Conservation (phyloP, 805 yeast species). For the Pichia thaimueangensis region DNA sequence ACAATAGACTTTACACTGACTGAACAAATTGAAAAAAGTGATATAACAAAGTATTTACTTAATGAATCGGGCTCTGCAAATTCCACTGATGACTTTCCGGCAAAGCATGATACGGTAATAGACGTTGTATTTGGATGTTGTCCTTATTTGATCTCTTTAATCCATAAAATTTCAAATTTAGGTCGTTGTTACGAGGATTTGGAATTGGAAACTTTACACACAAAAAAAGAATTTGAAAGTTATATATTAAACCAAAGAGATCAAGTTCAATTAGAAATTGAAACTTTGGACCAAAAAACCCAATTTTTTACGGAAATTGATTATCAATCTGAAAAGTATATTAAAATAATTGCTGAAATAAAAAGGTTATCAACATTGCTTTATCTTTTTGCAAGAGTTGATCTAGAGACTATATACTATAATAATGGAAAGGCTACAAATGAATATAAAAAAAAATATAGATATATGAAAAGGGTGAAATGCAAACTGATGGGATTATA, state of each 20-base stretch:
- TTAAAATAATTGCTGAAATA: constrained; percentile 33
- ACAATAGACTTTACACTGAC: neutral
- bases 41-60: neutral
- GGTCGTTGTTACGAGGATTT: constrained; percentile 34
- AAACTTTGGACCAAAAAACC: constrained; percentile 21
- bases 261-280: constrained; percentile 23
- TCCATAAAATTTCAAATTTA: constrained; percentile 32
- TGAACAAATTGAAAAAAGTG: neutral
- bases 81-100: no score
- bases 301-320: constrained; percentile 16
- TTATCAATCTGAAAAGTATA: constrained; percentile 17
- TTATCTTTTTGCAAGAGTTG: constrained; percentile 33
- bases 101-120: constrained; percentile 26
- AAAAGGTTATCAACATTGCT: constrained; percentile 31
- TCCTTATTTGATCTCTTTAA: constrained; percentile 32
- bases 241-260: constrained; percentile 26
- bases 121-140: constrained; percentile 37
- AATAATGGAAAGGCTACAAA: constrained; percentile 12
- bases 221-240: constrained; percentile 13
- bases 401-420: constrained; percentile 22
- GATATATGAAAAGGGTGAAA: constrained; percentile 17
- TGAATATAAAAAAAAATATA: constrained; percentile 8
- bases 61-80: no score
- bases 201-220: constrained; percentile 21
- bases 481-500: constrained; percentile 22